These are phyloP conservation scores for Fusarium denticulatum DNA, from an alignment of 2,329 filamentous ascomycete genomes.

Conservation along the genomic window DNA sequence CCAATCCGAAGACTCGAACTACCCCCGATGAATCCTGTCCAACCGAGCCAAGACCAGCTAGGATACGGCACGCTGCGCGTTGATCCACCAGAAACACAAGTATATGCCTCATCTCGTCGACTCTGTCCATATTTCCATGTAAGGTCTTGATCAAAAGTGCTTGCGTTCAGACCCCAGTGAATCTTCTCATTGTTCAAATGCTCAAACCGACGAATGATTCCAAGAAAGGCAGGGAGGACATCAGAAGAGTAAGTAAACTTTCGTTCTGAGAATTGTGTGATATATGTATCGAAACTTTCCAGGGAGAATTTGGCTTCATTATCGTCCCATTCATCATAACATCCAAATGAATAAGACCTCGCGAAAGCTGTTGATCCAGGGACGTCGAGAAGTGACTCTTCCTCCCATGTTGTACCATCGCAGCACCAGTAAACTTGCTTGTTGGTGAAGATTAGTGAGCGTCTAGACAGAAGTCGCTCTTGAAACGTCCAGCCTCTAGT, in stretches of 20 bases:
- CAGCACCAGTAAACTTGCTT: conserved; percentile 24
- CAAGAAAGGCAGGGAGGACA: conserved; percentile 5
- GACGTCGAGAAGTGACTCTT: conserved; percentile 15
- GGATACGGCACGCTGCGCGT: not conserved
- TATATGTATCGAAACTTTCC: not conserved
- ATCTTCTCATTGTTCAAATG: conserved; percentile 16
- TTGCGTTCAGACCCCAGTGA: conserved; percentile 5
- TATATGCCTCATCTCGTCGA: conserved; percentile 2
- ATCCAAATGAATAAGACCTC: not conserved
- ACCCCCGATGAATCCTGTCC: not conserved
- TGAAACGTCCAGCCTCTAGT: conserved; percentile 24
- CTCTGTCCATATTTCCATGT: not conserved
- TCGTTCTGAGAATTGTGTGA: conserved; percentile 9
- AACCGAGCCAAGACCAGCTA: conserved; percentile 10
- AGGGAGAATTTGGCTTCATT: not conserved
- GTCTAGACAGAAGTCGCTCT: conserved; percentile 11
- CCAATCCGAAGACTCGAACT: too few species aligned
- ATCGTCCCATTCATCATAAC: conserved; percentile 16
- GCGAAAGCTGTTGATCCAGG: not conserved
- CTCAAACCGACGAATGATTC: conserved; percentile 15
- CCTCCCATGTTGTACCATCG: conserved; percentile 13
- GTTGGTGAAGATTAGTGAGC: conserved; percentile 10
- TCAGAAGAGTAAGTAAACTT: conserved; percentile 15
- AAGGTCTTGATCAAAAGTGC: conserved; percentile 1
- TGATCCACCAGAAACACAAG: not conserved